These are phyloP conservation scores for Botryotinia globosa DNA, from an alignment of 2,329 filamentous ascomycete genomes.

Conservation along the genomic window DNA sequence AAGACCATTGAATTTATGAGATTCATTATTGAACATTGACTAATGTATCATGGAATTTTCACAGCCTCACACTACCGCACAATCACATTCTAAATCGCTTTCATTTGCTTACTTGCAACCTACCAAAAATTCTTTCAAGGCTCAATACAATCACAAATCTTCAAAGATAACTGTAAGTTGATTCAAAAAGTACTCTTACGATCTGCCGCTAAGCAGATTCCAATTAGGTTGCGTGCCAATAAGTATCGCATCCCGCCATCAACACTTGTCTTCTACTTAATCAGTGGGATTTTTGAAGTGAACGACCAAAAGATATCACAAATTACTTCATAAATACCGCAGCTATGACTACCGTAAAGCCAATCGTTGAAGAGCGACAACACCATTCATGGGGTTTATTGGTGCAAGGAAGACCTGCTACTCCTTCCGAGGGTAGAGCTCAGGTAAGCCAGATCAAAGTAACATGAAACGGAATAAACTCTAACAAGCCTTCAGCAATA, in stretches of 20 bases:
- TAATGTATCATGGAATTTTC: neutral
- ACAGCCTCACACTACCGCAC: neutral
- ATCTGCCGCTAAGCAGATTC: neutral
- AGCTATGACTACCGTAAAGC: conserved; percentile 18
- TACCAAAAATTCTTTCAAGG: neutral
- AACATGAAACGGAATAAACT: neutral
- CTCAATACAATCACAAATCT: neutral
- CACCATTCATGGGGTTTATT: conserved; percentile 29
- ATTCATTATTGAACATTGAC: neutral
- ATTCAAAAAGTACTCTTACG: neutral
- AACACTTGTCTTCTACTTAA: neutral
- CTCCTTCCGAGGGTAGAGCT: conserved; percentile 32
- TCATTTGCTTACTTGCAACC: neutral
- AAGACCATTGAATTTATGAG: neutral
- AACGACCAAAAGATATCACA: neutral
- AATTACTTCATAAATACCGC: neutral
- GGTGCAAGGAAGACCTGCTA: conserved; percentile 31
- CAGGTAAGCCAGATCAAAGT: conserved; percentile 25
- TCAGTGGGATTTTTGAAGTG: neutral
- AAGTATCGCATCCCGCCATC: too few species aligned
- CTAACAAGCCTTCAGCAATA: conserved; percentile 15
- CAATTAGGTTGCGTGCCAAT: neutral
- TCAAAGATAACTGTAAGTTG: neutral
- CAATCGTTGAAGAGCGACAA: neutral
- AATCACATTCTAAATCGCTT: neutral